Conservation (phyloP, 306 rosid genomes). For the Vachellia pachyceras region DNA sequence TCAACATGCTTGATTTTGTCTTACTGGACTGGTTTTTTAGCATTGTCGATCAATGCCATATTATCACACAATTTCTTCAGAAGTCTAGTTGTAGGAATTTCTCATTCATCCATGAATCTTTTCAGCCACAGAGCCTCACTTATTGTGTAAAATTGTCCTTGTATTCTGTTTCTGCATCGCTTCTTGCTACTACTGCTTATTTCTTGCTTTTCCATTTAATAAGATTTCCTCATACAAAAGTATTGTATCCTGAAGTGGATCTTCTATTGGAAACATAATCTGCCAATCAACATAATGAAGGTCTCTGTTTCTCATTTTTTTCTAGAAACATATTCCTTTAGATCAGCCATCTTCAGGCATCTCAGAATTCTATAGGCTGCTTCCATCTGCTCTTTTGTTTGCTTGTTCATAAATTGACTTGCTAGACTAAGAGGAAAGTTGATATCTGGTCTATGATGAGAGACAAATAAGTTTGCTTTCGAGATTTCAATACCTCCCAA, state of each 20-base stretch:
- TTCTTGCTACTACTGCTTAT: not conserved
- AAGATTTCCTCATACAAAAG: not conserved
- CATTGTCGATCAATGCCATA: too few relatives aligned
- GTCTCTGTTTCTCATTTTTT: not conserved
- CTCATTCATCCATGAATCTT: not conserved
- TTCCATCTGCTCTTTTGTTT: not conserved
- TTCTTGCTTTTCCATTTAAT: not conserved
- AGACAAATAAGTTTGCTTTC: not conserved
- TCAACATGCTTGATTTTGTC: not conserved
- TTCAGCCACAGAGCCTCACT: not conserved
- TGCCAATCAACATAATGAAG: not conserved
- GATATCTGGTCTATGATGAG: not conserved
- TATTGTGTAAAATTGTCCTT: not conserved
- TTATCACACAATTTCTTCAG: too few relatives aligned
- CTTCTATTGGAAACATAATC: not conserved
- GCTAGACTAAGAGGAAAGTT: not conserved
- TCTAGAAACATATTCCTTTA: not conserved
- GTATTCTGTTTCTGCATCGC: not conserved
- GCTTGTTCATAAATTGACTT: not conserved
- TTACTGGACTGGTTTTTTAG: too few relatives aligned
- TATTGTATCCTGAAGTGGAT: not conserved
- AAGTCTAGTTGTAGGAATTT: too few relatives aligned
- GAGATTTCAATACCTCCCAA: not conserved
- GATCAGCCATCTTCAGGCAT: not conserved
- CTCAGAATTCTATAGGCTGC: not conserved